These are phyloP conservation scores for Syncephalastrum sp. DNA, from an alignment of 371 early-diverging fungal genomes.

Conservation along the genomic window DNA sequence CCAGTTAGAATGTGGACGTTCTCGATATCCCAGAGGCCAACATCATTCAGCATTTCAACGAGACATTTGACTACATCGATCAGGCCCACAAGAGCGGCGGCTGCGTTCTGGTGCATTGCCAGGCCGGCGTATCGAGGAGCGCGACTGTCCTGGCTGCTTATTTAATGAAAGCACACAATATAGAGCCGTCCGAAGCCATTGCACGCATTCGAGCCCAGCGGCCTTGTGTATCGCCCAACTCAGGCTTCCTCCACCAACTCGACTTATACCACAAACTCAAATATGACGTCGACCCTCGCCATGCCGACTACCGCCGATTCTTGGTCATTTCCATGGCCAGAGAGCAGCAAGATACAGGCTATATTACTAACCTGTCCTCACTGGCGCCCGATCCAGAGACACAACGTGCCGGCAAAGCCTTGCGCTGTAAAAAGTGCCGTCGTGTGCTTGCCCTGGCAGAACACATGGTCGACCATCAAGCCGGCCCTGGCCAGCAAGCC, in stretches of 20 bases:
- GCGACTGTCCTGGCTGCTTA: constrained; percentile 54
- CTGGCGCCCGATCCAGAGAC: constrained; percentile 51
- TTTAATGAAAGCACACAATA: constrained; percentile 58
- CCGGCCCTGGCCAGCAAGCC: constrained; percentile 70
- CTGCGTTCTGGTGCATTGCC: constrained; percentile 71
- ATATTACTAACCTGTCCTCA: constrained; percentile 45
- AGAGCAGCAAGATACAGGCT: constrained; percentile 56
- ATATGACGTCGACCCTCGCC: constrained; percentile 56
- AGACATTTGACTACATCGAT: constrained; percentile 60
- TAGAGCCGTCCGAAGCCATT: constrained; percentile 54
- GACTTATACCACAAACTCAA: constrained; percentile 45
- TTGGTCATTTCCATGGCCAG: constrained; percentile 56
- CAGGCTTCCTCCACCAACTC: constrained; percentile 43
- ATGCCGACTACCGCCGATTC: constrained; percentile 72
- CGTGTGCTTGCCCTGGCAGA: constrained; percentile 57
- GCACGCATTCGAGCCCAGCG: constrained; percentile 44
- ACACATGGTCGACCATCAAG: constrained; percentile 69
- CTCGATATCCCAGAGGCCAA: constrained; percentile 68
- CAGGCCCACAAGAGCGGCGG: constrained; percentile 47
- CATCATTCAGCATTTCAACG: constrained; percentile 70
- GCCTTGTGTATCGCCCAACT: constrained; percentile 43
- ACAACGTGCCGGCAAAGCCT: constrained; percentile 10
- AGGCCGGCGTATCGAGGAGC: constrained; percentile 40
- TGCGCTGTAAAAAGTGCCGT: constrained; percentile 57
- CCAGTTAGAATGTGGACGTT: constrained; percentile 51